Evolutionary conservation across 2,329 filamentous ascomycete species (phyloP).

Genomic region (Dothidotthia symphoricarpi): DNA sequence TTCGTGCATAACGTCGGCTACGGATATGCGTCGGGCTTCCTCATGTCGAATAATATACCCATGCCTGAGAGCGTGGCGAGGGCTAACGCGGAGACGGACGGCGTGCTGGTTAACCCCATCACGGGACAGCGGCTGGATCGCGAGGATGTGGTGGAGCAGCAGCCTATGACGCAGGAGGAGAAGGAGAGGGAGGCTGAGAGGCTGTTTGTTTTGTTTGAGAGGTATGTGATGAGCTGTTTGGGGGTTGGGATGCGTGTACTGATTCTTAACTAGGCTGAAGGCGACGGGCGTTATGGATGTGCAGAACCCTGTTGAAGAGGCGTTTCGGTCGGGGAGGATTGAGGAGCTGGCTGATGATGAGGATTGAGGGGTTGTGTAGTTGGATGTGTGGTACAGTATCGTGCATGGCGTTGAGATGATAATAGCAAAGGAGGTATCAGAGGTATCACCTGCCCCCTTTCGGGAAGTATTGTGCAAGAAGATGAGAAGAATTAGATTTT

Average conservation of each 20-base stretch:
- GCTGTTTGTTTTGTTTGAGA: constrained; percentile 86
- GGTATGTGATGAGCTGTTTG: constrained; percentile 48
- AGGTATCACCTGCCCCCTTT: no score
- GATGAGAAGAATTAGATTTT: no score
- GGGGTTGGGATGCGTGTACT: constrained; percentile 3
- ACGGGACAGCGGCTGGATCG: constrained; percentile 78
- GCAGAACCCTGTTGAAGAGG: constrained; percentile 73
- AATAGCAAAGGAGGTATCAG: no score
- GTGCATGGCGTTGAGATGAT: no score
- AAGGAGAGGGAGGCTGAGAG: constrained; percentile 89
- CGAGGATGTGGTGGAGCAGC: constrained; percentile 59
- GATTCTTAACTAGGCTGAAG: constrained; percentile 53
- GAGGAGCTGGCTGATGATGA: constrained; percentile 63
- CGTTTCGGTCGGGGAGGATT: constrained; percentile 67
- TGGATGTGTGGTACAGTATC: no score
- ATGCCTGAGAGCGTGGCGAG: constrained; percentile 67
- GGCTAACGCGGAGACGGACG: constrained; percentile 46
- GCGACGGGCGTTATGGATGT: constrained; percentile 74
- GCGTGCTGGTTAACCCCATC: constrained; percentile 68
- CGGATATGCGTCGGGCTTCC: constrained; percentile 85
- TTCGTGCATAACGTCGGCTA: constrained; percentile 94
- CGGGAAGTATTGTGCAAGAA: no score
- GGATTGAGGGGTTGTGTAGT: constrained; percentile 13
- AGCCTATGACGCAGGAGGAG: constrained; percentile 85
- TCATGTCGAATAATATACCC: constrained; percentile 79